Base-by-base conservation (phyloP, 352 stramenopile species). In the Pythium scleroteichum region DNA sequence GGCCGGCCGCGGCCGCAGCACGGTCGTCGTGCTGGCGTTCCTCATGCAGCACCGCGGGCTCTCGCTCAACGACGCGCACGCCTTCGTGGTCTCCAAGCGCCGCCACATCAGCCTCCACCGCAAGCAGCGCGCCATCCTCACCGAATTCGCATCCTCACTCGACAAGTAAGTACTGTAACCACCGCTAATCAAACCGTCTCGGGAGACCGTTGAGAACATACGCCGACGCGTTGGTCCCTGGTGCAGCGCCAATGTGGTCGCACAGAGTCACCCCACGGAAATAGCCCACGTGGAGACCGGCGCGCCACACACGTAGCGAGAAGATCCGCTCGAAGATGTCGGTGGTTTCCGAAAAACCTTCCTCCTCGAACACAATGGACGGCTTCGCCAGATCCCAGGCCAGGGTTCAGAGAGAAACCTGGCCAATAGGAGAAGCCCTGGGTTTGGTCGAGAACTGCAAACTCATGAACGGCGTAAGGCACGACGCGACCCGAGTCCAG, bases 21-120 rank as follows among this genome's bases (percentile, higher is more conserved):
- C 82, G 3, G 72, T 93, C 38, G 68, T 91, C 13, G 82, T 92
- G 22, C 66, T 90, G 22, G 84, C 82, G 6, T 94, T 89, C 50
- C 64, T 89, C 24, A 74, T 94, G 62, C 71, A 78, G 23, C 63
- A 88, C 68, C 80, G 77, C 48, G 60, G 48, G 7, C 78, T 90
- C 73, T 73, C 58, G 40, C 55, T 92, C 14, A 71, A 90, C 27
- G 72, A 79, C 32, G 79, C 81, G 2, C 73, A 87, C 39, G 68
- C 65, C 1, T 71, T 84, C 22, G 79, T 91, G 39, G 69, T 76
- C 33, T 27, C 24, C 29, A 87, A 88, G 49, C 73, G 84, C 20
- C 71, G 72, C 14, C 84, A 94, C 53, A 74, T 94, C 23, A 83
- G 69, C 55, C 71, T 92, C 17, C 75, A 87, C 51, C 69, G 74